These are phyloP conservation scores for Fusarium pseudonygamai DNA, from an alignment of 2,329 filamentous ascomycete genomes.

Conservation along the genomic window DNA sequence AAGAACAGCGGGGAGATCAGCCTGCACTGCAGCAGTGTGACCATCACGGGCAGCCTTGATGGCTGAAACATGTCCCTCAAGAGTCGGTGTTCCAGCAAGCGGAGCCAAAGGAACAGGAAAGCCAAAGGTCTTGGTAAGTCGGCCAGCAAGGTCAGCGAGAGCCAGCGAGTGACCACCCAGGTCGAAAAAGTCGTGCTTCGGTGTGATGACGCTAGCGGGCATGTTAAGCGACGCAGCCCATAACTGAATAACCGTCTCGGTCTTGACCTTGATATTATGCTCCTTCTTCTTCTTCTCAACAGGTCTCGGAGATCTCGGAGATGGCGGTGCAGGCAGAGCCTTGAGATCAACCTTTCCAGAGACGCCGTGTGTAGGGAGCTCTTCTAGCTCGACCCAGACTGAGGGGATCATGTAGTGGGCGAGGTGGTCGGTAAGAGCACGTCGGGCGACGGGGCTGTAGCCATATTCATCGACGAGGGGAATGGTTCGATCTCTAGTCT, in stretches of 20 bases:
- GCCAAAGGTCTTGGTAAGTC: constrained; percentile 74
- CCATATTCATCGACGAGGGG: constrained; percentile 76
- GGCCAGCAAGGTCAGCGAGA: constrained; percentile 79
- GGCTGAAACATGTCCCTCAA: constrained; percentile 76
- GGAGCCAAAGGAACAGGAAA: constrained; percentile 77
- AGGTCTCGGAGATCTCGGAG: constrained; percentile 55
- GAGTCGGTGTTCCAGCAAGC: constrained; percentile 75
- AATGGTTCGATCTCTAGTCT: constrained; percentile 64
- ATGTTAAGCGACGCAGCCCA: constrained; percentile 78
- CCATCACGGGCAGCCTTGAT: constrained; percentile 77
- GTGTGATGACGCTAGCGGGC: constrained; percentile 69
- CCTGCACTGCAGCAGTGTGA: constrained; percentile 77
- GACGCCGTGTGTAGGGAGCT: constrained; percentile 78
- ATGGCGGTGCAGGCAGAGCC: constrained; percentile 71
- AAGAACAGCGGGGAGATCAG: constrained; percentile 76
- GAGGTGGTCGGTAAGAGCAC: constrained; percentile 70
- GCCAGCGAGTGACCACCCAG: constrained; percentile 81
- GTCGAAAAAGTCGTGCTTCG: constrained; percentile 82
- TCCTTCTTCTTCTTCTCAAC: constrained; percentile 55
- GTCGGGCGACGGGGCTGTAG: constrained; percentile 74
- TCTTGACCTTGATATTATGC: constrained; percentile 70
- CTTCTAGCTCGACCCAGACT: constrained; percentile 77
- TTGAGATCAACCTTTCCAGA: constrained; percentile 83
- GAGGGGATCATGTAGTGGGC: constrained; percentile 87
- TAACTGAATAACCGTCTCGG: constrained; percentile 73